These are phyloP conservation scores for Dysphania ambrosioides DNA, from an alignment of 148 eudicot genomes.

Conservation along the genomic window DNA sequence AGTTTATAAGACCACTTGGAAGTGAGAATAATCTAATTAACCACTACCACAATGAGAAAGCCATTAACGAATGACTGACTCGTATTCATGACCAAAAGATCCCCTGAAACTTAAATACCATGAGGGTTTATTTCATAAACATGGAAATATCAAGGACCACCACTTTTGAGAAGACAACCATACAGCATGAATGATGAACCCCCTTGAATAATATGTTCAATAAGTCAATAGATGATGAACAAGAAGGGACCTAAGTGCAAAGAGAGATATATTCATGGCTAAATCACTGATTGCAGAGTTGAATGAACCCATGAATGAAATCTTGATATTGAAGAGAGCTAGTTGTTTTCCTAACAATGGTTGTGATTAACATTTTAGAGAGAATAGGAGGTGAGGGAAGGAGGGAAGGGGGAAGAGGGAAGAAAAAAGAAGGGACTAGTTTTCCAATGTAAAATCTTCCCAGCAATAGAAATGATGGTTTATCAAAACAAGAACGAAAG, in stretches of 20 bases:
- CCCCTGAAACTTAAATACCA: no score
- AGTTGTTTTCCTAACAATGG: background rate
- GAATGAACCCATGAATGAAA: no score
- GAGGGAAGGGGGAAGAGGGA: background rate
- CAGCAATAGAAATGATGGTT: background rate
- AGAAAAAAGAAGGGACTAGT: background rate
- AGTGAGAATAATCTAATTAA: no score
- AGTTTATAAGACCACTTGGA: no score
- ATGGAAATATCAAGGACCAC: background rate
- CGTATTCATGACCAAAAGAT: no score
- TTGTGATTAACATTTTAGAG: background rate
- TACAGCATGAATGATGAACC: background rate
- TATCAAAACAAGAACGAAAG: background rate
- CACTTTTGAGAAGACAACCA: background rate
- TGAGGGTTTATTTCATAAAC: background rate
- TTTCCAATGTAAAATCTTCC: background rate
- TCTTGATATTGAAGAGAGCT: background rate
- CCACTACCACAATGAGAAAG: no score
- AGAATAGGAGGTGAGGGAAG: background rate
- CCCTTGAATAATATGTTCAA: background rate
- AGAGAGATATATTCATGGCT: background rate
- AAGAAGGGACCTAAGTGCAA: background rate
- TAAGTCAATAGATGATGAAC: background rate
- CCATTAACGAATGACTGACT: no score
- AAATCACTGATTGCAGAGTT: no score